Conservation (phyloP, 2,329 filamentous ascomycete genomes). For the Blastomyces parvus region DNA sequence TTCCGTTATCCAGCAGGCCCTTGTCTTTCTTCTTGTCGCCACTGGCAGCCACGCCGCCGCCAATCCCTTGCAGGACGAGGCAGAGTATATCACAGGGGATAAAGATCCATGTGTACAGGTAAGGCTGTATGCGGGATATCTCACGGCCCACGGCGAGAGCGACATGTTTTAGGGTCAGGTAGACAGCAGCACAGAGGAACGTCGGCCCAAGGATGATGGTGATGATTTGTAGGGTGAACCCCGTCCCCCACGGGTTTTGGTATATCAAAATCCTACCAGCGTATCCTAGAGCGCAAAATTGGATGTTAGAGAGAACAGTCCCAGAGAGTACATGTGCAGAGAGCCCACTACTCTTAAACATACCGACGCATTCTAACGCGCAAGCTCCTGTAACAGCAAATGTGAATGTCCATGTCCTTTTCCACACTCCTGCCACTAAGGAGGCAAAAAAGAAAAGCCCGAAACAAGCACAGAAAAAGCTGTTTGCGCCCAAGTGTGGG, state of each 20-base stretch:
- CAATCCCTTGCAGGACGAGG: conserved; percentile 50
- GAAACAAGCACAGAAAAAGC: conserved; percentile 46
- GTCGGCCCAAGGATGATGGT: conserved; percentile 49
- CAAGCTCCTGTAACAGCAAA: conserved; percentile 41
- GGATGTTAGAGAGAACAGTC: background rate
- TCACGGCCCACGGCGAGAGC: conserved; percentile 46
- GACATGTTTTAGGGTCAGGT: conserved; percentile 49
- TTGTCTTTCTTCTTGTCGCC: conserved; percentile 29
- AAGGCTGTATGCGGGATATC: conserved; percentile 40
- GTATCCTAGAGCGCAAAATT: conserved; percentile 41
- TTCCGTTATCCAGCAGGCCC: conserved; percentile 39
- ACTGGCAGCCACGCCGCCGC: conserved; percentile 49
- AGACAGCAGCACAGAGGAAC: conserved; percentile 47
- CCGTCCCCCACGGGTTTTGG: conserved; percentile 43
- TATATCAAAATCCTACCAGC: conserved; percentile 46
- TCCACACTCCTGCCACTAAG: conserved; percentile 32
- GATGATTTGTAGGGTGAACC: conserved; percentile 48
- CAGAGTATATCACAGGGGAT: conserved; percentile 50
- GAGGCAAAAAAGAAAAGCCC: conserved; percentile 41
- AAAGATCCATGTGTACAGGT: conserved; percentile 50
- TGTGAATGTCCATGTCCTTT: conserved; percentile 47
- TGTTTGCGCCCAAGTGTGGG: conserved; percentile 43
- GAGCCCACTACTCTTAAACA: background rate
- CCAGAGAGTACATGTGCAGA: background rate
- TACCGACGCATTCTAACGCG: conserved; percentile 33